Evolutionary conservation across 176 grass and related monocot genomes (phyloP), one percentile per base, ranked within the genome.

Genomic region (Eragrostis curvula): DNA sequence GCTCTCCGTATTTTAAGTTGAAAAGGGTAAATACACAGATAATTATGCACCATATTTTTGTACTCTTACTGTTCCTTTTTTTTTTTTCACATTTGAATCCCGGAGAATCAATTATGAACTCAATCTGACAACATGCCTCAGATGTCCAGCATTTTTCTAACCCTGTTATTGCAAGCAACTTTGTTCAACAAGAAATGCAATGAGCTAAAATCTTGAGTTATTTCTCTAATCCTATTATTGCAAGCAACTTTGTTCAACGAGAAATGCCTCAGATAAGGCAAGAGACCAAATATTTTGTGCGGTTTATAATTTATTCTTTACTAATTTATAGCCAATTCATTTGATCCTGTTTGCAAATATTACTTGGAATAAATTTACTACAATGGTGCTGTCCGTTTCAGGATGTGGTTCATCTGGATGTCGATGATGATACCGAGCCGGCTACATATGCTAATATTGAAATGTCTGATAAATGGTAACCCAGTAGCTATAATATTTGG

Each of bases 381-480:
- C 29, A 68, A 44, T 18, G 81, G 18, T 47, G 10, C 28, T 74
- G 17, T 24, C 27, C 41, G 50, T 78, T 71, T 83, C 70, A 86
- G 83, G 55, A 92, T 71, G 79, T 92, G 43, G 75, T 92, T 92
- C 55, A 83, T 66, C 83, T 92, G 86, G 90, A 92, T 86, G 74
- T 88, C 2, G 74, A 88, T 59, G 83, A 86, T 67, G 86, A 83
- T 75, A 62, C 18, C 48, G 66, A 86, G 74, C 62, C 68, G 79
- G 62, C 55, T 78, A 51, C 62, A 76, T 79, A 48, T 42, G 30
- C 46, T 77, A 71, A 78, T 20, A 36, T 60, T 57, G 74, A 83
- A 17, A 83, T 82, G 50, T 21, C 40, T 86, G 45, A 88, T 61
- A 75, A 83, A 83, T 5, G 79, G 90, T 86, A 83, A 92, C 44